These are phyloP conservation scores for Pythium inflatum DNA, from an alignment of 352 stramenopile genomes.

Conservation along the genomic window DNA sequence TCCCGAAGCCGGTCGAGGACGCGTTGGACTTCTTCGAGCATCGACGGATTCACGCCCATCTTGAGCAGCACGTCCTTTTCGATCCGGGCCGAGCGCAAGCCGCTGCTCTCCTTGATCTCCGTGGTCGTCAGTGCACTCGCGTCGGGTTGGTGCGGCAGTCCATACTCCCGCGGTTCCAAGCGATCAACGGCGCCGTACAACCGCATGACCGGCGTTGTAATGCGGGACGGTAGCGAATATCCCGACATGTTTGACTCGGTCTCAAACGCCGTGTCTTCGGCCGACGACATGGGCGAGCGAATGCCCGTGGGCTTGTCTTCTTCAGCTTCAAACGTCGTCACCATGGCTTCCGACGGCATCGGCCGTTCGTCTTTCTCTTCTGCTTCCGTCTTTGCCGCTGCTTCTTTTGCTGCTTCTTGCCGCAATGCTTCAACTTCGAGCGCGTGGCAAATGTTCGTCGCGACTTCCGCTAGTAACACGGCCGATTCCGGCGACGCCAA, in stretches of 20 bases:
- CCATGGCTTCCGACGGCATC: too few species aligned
- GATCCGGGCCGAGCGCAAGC: slow-evolving; percentile 61
- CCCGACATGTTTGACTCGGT: slow-evolving; percentile 55
- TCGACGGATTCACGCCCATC: slow-evolving; percentile 69
- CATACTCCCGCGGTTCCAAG: too few species aligned
- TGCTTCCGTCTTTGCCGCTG: slow-evolving; percentile 8
- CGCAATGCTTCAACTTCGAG: slow-evolving; percentile 60
- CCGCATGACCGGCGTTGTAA: too few species aligned
- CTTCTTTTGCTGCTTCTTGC: slow-evolving; percentile 6
- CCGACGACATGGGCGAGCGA: slow-evolving; percentile 47
- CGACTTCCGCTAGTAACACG: slow-evolving; percentile 76
- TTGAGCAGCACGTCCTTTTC: slow-evolving; percentile 77
- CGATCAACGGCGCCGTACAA: too few species aligned
- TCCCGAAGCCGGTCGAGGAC: slow-evolving; percentile 59
- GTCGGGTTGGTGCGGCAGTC: too few species aligned
- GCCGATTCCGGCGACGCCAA: slow-evolving; percentile 69
- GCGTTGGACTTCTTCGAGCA: slow-evolving; percentile 76
- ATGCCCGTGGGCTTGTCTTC: slow-evolving; percentile 37
- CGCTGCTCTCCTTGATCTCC: slow-evolving; percentile 37
- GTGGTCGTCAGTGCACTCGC: too few species aligned
- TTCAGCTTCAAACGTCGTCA: slow-evolving; percentile 2
- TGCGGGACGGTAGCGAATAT: slow-evolving; percentile 1
- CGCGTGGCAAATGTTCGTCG: slow-evolving; percentile 74
- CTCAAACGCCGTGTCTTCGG: slow-evolving; percentile 61
- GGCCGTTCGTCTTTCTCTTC: slow-evolving; percentile 24